Evolutionary conservation across 83 land plant species (phyloP).

Genomic region (Picea mariana): DNA sequence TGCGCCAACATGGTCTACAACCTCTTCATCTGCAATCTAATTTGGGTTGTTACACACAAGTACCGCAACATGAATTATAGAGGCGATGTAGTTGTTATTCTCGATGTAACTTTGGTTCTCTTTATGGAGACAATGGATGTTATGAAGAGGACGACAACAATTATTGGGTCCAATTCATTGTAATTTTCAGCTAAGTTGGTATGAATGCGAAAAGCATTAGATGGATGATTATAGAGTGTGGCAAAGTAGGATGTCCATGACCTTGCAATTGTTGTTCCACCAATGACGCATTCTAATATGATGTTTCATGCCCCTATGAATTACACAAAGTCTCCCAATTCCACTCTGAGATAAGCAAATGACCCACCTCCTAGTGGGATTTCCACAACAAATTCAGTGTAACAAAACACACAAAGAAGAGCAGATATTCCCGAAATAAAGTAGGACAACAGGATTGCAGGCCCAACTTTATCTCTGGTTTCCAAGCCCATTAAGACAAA

Average conservation of each 20-base stretch:
- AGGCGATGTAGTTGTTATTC: slow-evolving; percentile 78
- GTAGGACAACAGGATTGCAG: slow-evolving; percentile 81
- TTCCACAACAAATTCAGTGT: slow-evolving; percentile 82
- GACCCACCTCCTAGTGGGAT: slow-evolving; percentile 94
- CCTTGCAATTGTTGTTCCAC: slow-evolving; percentile 76
- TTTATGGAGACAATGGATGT: slow-evolving; percentile 48
- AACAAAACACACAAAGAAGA: slow-evolving; percentile 91
- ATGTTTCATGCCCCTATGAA: slow-evolving; percentile 91
- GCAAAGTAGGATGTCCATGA: slow-evolving; percentile 88
- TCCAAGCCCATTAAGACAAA: slow-evolving; percentile 50
- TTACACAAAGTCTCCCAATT: slow-evolving; percentile 87
- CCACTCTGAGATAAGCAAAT: slow-evolving; percentile 36
- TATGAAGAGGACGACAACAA: slow-evolving; percentile 57
- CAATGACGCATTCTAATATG: slow-evolving; percentile 72
- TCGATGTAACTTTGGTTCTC: slow-evolving; percentile 81
- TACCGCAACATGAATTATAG: slow-evolving; percentile 62
- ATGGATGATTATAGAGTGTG: slow-evolving; percentile 50
- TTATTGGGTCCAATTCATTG: slow-evolving; percentile 79
- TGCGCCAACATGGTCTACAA: no score
- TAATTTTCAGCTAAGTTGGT: slow-evolving; percentile 50
- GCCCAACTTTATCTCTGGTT: slow-evolving; percentile 54
- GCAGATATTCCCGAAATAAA: slow-evolving; percentile 87
- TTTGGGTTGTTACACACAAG: no score
- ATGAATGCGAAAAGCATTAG: slow-evolving; percentile 67
- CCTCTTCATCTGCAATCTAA: no score